Evolutionary conservation across 345 rosid genomes (phyloP), one percentile per base, ranked within the genome.

Genomic region (Salix dunnii): DNA sequence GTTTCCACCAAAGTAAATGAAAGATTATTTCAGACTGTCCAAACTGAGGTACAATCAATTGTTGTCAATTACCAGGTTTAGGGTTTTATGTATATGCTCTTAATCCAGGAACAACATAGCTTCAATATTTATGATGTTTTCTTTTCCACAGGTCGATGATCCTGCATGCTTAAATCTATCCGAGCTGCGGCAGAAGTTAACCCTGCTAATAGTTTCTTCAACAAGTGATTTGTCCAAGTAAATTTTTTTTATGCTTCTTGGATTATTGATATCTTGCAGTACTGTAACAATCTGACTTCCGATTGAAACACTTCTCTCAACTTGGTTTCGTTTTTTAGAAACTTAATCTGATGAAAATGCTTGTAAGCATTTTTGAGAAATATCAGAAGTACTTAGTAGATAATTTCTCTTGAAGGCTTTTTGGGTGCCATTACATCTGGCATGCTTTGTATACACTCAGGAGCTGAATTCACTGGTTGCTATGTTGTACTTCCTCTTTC

Each of bases 1-100:
- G 72, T 85, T 60, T 88, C 92, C 48, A 77, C 88, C 71, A 87
- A 62, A 84, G 87, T 85, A 36, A 87, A 87, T 67, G 84, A 84
- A 68, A 82, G 73, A 68, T 53, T 83, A 17, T 58, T 86, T 71
- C 86, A 91, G 78, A 85, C 86, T 27, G 78, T 94, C 72, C 91
- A 85, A 49, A 78, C 88, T 49, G 81, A 91, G 93, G 94, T 91
- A 82, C 33, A 30, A 3, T 36, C 53, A 28, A 28, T 49, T 30
- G 46, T 36, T 67, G 3, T 55, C 14, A 49, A 20, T 70, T 31
- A 10, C 3, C 21, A 13, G 63, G 36, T 43, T 73, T 68, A 53
- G 71, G 76, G 68, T 74, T 79, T 35, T 17, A 60, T 64, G 12
- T 27, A 31, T 21, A 6, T 30, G 9, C 30, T 61, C 38, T 23